phyloP scores from a whole-genome alignment of 306 rosid species.

The Rosa lucieae region DNA sequence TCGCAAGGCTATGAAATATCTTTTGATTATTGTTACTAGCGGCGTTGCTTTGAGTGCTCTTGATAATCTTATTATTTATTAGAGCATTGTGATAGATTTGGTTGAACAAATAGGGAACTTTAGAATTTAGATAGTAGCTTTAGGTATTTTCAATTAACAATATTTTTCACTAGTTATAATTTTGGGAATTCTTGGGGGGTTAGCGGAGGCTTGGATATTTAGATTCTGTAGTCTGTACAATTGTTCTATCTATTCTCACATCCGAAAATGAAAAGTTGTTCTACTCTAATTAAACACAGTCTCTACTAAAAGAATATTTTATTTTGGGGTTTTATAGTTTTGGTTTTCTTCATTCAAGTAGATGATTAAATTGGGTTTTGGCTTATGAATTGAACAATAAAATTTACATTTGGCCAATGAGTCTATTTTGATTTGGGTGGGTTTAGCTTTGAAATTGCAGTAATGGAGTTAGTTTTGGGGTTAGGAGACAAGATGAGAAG shows the following conservation, averaged over 20 bases:
- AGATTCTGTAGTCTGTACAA: too few species aligned
- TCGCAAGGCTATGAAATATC: slow-evolving; percentile 71
- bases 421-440: too few species aligned
- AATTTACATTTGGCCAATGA: too few species aligned
- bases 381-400: too few species aligned
- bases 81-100: slow-evolving; percentile 18
- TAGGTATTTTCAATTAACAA: neutral
- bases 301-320: too few species aligned
- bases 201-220: neutral
- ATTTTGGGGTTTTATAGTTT: too few species aligned
- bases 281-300: neutral
- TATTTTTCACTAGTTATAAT: neutral
- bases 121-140: neutral
- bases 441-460: too few species aligned
- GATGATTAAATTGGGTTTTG: too few species aligned
- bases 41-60: slow-evolving; percentile 91
- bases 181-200: neutral
- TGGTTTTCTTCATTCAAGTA: too few species aligned
- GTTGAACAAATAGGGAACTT: neutral
- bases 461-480: too few species aligned
- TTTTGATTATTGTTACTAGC: slow-evolving; percentile 67
- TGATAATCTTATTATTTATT: slow-evolving; percentile 79
- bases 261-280: neutral
- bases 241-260: neutral
- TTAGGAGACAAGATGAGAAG: too few species aligned